Percentiles rank a stretch among this genome's conserved stretches.
Conservation (phyloP, 345 rosid genomes). For the Lepidium africanum region DNA sequence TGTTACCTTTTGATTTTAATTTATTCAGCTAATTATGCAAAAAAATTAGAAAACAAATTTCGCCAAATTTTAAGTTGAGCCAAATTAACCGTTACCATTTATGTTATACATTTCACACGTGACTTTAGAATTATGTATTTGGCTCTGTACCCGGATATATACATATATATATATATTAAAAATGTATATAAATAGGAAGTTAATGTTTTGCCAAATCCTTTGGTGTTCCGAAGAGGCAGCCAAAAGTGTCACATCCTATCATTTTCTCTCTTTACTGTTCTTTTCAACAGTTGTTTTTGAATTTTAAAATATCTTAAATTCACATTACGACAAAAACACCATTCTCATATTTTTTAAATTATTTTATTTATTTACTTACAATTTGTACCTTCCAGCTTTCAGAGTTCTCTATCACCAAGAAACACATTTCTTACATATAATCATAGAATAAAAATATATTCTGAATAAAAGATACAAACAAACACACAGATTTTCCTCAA, state of each 20-base stretch:
- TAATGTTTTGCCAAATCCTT: conserved; percentile 5
- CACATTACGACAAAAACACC: conserved; percentile 1
- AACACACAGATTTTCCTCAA: not conserved
- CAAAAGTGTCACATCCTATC: conserved; percentile 26
- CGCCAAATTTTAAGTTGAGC: no score
- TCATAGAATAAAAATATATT: no score
- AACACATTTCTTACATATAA: not conserved
- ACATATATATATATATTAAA: no score
- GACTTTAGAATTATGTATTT: not conserved
- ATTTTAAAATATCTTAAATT: not conserved
- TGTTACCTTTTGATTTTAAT: no score
- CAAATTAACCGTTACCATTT: no score
- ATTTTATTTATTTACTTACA: not conserved
- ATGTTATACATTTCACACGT: conserved; percentile 9
- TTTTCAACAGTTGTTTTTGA: not conserved
- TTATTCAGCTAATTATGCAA: no score
- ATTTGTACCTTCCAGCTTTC: conserved; percentile 1
- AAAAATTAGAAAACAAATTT: no score
- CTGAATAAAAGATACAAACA: no score
- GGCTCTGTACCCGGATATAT: not conserved
- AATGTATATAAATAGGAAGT: conserved; percentile 1
- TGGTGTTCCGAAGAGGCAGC: conserved; percentile 25
- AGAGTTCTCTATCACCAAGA: not conserved
- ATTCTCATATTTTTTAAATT: not conserved
- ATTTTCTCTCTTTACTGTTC: conserved; percentile 15